phyloP scores from a whole-genome alignment of 73 alveolate genomes.

The Tetrahymena elliotti region DNA sequence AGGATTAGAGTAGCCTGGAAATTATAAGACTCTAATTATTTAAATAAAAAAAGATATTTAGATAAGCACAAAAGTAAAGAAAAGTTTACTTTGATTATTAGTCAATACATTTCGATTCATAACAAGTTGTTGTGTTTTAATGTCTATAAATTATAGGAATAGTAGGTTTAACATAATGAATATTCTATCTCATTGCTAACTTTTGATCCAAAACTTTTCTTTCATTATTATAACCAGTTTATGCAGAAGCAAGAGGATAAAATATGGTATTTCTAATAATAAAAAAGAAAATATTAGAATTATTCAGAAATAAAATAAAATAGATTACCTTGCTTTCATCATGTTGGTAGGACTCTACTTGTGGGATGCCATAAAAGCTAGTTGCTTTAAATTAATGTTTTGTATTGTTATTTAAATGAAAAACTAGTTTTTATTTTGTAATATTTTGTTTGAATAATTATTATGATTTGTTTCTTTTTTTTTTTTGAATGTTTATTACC shows the following conservation, averaged over 20 bases:
- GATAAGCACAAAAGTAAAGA: background rate
- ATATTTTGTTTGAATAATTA: background rate
- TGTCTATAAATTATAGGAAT: background rate
- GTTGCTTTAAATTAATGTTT: too few relatives aligned
- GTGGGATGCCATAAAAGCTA: background rate
- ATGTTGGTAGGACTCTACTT: background rate
- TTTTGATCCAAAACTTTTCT: background rate
- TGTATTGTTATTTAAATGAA: background rate
- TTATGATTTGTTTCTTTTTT: background rate
- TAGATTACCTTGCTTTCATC: background rate
- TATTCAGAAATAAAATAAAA: background rate
- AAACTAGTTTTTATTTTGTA: background rate
- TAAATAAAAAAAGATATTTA: background rate
- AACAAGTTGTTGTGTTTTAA: background rate
- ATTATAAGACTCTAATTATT: background rate
- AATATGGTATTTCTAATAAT: background rate
- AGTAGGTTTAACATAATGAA: background rate
- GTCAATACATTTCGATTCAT: background rate
- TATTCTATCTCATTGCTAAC: background rate
- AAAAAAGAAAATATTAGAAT: background rate
- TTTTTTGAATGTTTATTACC: background rate
- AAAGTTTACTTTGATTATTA: background rate
- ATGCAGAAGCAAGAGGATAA: background rate
- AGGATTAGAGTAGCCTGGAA: background rate
- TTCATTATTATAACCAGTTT: background rate